Conservation (phyloP, 208 protist genomes). For the Angomonas ambiguus region DNA sequence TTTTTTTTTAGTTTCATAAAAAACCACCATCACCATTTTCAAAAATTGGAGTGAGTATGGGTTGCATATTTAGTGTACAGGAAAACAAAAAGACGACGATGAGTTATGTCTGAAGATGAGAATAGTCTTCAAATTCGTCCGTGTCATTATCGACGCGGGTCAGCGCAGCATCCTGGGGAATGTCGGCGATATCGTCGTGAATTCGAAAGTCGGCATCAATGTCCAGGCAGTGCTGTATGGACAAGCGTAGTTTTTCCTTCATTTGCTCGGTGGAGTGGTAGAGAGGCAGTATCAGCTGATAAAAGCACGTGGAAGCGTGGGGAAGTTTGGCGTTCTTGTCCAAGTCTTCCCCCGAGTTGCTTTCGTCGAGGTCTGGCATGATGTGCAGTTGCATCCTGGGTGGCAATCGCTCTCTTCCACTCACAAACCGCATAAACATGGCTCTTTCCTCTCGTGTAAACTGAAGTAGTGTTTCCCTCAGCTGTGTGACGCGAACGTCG, state of each 20-base stretch:
- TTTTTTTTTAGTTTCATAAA: too few species aligned
- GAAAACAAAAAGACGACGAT: conserved; percentile 2
- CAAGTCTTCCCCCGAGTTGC: neutral
- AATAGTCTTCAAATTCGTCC: conserved; percentile 87
- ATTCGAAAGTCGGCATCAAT: conserved; percentile 95
- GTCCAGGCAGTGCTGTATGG: conserved; percentile 92
- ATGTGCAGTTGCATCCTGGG: conserved; percentile 73
- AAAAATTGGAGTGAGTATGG: too few species aligned
- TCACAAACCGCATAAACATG: conserved; percentile 91
- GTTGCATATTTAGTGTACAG: too few species aligned
- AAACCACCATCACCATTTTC: too few species aligned
- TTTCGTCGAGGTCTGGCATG: conserved; percentile 51
- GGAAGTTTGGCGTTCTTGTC: conserved; percentile 87
- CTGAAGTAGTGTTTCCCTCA: conserved; percentile 72
- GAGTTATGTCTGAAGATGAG: conserved; percentile 54
- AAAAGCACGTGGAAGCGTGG: conserved; percentile 95
- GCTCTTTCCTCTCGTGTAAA: conserved; percentile 80
- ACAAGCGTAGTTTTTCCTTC: conserved; percentile 91
- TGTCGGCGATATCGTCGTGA: conserved; percentile 48
- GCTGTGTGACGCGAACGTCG: conserved; percentile 59
- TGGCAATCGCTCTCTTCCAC: conserved; percentile 81
- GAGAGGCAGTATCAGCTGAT: conserved; percentile 89
- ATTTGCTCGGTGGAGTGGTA: conserved; percentile 90
- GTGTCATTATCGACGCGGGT: conserved; percentile 46
- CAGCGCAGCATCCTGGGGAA: conserved; percentile 39